Evolutionary conservation across 495 filamentous ascomycete species (phyloP).

Genomic region (Aspergillus wentii): DNA sequence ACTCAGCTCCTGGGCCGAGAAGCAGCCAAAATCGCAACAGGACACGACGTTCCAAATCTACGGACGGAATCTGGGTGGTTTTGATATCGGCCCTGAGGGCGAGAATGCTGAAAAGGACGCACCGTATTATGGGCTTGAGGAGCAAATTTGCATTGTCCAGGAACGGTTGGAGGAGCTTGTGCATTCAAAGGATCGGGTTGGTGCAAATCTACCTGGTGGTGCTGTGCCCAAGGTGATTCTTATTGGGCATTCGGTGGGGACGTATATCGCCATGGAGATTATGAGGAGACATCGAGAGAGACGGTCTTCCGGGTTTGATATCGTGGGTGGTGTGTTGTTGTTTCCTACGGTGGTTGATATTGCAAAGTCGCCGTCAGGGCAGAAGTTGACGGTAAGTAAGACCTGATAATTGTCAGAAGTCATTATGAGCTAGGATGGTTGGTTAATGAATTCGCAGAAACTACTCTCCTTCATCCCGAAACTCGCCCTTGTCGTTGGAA

Average conservation of each 20-base stretch:
- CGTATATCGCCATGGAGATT: slow-evolving; percentile 72
- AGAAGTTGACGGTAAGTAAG: slow-evolving; percentile 42
- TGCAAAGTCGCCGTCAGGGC: slow-evolving; percentile 58
- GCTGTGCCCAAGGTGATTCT: slow-evolving; percentile 54
- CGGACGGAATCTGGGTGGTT: slow-evolving; percentile 71
- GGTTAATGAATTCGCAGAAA: slow-evolving; percentile 10
- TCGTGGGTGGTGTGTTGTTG: slow-evolving; percentile 60
- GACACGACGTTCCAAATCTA: slow-evolving; percentile 46
- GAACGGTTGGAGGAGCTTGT: slow-evolving; percentile 22
- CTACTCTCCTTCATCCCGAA: slow-evolving; percentile 48
- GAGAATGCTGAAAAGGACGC: not conserved
- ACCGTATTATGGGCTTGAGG: slow-evolving; percentile 41
- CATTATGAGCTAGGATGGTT: too few species aligned
- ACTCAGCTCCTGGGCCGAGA: not conserved
- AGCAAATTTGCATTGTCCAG: slow-evolving; percentile 54
- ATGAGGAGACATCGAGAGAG: slow-evolving; percentile 47
- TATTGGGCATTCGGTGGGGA: slow-evolving; percentile 79
- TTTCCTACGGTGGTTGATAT: slow-evolving; percentile 79
- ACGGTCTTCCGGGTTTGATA: slow-evolving; percentile 28
- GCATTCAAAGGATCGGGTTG: not conserved
- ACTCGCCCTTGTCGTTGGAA: slow-evolving; percentile 48
- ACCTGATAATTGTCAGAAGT: not conserved
- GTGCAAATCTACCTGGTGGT: not conserved
- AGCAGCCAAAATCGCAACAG: not conserved
- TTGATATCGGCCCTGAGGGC: slow-evolving; percentile 42